Percentiles rank a stretch among this genome's conserved stretches.
Conservation (phyloP, 768 basidiomycete genomes). For the Russula griseocarnosa region DNA sequence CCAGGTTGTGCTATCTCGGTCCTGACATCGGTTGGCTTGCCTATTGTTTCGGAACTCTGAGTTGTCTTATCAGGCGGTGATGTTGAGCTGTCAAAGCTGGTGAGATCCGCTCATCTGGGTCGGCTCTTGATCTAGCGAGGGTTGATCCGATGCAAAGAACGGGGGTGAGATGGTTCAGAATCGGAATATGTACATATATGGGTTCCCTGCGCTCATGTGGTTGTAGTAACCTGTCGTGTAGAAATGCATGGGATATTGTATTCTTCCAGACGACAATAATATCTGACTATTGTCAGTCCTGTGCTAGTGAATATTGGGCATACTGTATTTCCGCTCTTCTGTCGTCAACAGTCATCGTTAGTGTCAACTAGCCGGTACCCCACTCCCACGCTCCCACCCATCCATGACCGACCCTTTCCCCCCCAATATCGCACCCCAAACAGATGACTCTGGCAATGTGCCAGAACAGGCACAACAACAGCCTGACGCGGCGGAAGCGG, state of each 20-base stretch:
- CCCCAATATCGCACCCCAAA: too few species aligned
- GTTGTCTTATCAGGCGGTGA: not conserved
- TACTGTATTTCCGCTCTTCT: too few species aligned
- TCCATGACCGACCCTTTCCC: too few species aligned
- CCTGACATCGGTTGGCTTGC: not conserved
- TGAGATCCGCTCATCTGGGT: not conserved
- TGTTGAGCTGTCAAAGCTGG: not conserved
- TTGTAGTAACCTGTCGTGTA: not conserved
- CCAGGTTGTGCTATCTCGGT: not conserved
- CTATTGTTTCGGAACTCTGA: slow-evolving; percentile 7
- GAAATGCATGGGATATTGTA: slow-evolving; percentile 4
- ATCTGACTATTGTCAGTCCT: too few species aligned
- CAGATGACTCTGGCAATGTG: too few species aligned
- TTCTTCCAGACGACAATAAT: not conserved
- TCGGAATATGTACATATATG: not conserved
- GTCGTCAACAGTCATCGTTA: too few species aligned
- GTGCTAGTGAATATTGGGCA: too few species aligned
- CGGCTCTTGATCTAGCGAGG: slow-evolving; percentile 8
- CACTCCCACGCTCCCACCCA: too few species aligned
- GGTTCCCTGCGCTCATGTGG: not conserved
- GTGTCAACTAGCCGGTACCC: too few species aligned
- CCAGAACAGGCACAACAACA: too few species aligned
- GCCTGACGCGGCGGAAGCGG: too few species aligned
- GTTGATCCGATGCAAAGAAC: slow-evolving; percentile 23
- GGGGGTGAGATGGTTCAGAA: slow-evolving; percentile 21